Base-by-base conservation (phyloP, 1,139 yeast species). In the Candida sp. region DNA sequence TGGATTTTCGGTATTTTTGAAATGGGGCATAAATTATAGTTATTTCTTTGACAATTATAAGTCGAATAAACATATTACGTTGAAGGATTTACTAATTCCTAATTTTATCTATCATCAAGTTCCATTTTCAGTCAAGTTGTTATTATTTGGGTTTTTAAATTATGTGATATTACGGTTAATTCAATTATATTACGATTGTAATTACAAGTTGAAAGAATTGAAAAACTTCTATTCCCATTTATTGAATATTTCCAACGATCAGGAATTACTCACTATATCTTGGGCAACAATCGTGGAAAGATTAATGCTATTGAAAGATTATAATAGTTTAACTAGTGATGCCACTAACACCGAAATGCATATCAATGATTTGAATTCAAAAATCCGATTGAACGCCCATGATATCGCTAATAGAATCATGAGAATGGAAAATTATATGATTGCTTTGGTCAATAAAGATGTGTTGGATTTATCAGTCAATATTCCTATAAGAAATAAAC, bases 321-420 rank as follows among this genome's bases (percentile, higher is more conserved):
- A 85, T 53, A 93, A 93, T 63, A 88, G 95, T 15, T 64, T 81
- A 19, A 81, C 88, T 0, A 48, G 44, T 33, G 43, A 51, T 15
- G 55, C 61, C 5, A 59, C 55, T 3, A 63, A 64, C 39, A 44
- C 43, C 30, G 54, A 41, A 37, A 38, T 51, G 39, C 64, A 61
- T 46, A 52, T 63, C 36, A 75, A 80, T 47, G 87, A 83, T 59
- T 71, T 82, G 44, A 83, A 80, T 46, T 81, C 91, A 0, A 86
- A 84, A 54, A 81, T 83, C 40, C 71, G 91, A 48, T 73, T 93
- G 44, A 93, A 88, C 58, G 96, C 98, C 3, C 97, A 90, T 61
- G 95, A 86, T 56, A 88, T 93, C 45, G 98, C 98, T 11, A 95
- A 93, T 60, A 73, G 99, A 48, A 87, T 93, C 45, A 91, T 93